phyloP scores from a whole-genome alignment of 208 protist species.

The Endotrypanum monterogeii region DNA sequence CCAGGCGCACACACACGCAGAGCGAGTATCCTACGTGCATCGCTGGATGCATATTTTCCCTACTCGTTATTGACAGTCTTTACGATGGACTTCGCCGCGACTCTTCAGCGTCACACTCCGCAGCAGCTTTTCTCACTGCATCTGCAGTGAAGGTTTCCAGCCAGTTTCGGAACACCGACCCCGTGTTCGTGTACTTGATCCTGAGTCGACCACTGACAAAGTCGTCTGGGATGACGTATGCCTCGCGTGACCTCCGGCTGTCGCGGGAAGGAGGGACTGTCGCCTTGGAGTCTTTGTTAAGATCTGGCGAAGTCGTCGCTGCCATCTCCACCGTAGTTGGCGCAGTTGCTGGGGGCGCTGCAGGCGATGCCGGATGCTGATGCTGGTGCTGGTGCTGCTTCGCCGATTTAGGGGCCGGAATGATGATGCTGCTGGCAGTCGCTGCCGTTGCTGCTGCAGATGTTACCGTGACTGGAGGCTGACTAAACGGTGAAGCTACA shows the following conservation, averaged over 20 bases:
- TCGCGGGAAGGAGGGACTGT: neutral
- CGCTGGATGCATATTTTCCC: neutral
- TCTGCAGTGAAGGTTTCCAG: constrained; percentile 36
- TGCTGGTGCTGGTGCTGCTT: constrained; percentile 11
- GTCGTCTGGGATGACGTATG: constrained; percentile 44
- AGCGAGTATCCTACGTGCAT: neutral
- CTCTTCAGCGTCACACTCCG: constrained; percentile 24
- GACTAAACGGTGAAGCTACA: neutral
- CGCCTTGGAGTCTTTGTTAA: constrained; percentile 1
- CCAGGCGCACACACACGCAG: neutral
- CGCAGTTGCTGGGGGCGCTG: constrained; percentile 4
- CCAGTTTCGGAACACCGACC: constrained; percentile 42
- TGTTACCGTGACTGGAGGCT: constrained; percentile 8
- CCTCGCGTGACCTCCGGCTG: constrained; percentile 12
- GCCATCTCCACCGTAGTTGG: neutral
- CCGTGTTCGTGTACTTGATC: constrained; percentile 40
- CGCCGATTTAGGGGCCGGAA: constrained; percentile 35
- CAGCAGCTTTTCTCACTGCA: constrained; percentile 32
- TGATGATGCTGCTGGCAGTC: constrained; percentile 23
- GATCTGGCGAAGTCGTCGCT: neutral
- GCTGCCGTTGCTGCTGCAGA: constrained; percentile 9
- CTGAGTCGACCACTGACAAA: constrained; percentile 46
- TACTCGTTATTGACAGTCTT: neutral
- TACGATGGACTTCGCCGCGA: constrained; percentile 3
- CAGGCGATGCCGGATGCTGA: neutral